Base-by-base conservation (phyloP, 1,139 yeast species). In the Blastobotrys buckinghamii region DNA sequence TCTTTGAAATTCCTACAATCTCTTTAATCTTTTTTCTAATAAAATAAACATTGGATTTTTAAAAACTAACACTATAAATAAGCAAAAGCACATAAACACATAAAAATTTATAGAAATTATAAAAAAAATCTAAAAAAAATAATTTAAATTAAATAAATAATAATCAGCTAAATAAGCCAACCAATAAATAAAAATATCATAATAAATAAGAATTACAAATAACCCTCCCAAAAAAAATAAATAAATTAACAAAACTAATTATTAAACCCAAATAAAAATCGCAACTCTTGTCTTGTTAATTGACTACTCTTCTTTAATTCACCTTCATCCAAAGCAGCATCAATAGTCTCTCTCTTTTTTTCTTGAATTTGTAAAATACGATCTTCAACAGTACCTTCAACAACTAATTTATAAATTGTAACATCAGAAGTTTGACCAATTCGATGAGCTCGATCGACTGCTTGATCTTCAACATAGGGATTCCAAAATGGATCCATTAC, bases 401-500 rank as follows among this genome's bases (percentile, higher is more conserved):
- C 77, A 59, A 85, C 75, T 19, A 90, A 68, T 56, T 88, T 74
- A 65, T 89, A 83, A 22, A 90, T 87, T 55, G 67, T 71, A 13
- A 90, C 97, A 39, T 81, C 82, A 50, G 79, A 73, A 32, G 77
- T 76, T 67, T 90, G 98, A 6, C 97, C 96, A 56, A 90, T 86
- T 65, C 98, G 78, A 68, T 92, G 92, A 6, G 94, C 95, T 56
- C 98, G 78, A 65, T 88, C 97, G 77, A 86, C 88, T 0, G 97
- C 97, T 68, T 90, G 97, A 43, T 86, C 95, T 66, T 90, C 97
- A 2, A 90, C 96, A 65, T 77, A 90, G 1, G 97, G 97, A 62
- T 90, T 90, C 97, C 97, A 90, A 63, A 88, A 90, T 15, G 97
- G 97, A 64, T 90, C 97, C 73, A 87, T 77, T 12, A 90, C 77